Evolutionary conservation across 2,329 filamentous ascomycete genomes (phyloP), one percentile per base, ranked within the genome.

Genomic region (Pseudogymnoascus sp.): DNA sequence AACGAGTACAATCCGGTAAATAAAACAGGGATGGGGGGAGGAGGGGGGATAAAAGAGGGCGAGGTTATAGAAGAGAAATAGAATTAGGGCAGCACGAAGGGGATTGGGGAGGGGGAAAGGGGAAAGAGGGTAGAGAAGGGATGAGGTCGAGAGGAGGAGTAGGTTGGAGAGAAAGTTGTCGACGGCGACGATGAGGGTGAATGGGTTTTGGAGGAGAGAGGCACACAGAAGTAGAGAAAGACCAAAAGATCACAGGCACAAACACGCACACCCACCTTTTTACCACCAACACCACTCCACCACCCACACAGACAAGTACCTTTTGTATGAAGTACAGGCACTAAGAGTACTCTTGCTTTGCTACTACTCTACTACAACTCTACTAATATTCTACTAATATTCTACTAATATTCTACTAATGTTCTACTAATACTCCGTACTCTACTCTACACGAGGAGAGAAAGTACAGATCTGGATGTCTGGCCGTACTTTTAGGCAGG

Each of bases 11-110:
- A 23, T 51, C 28, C 48, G 39, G 28, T 62, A 65, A 64, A 66
- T 64, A 66, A 67, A 66, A 66, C 65, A 65, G 64, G 65, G 63
- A 67, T 66, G 62, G 64, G 61, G 66, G 65, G 65, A 65, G 65
- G 62, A 69, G 64, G 60, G 66, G 64, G 65, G 66, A 67, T 62
- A 69, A 67, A 72, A 69, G 65, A 67, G 71, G 68, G 67, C 68
- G 64, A 68, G 65, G 68, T 69, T 57, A 70, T 69, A 65, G 67
- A 66, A 71, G 68, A 70, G 71, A 71, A 71, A 69, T 70, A 72
- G 71, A 70, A 73, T 70, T 71, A 75, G 76, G 73, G 73, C 69
- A 75, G 73, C 69, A 67, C 69, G 68, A 67, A 64, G 66, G 67
- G 69, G 63, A 68, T 65, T 67, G 54, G 63, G 62, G 65, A 68